phyloP scores from a whole-genome alignment of 208 protist genomes.

The Herpetomonas muscarum region DNA sequence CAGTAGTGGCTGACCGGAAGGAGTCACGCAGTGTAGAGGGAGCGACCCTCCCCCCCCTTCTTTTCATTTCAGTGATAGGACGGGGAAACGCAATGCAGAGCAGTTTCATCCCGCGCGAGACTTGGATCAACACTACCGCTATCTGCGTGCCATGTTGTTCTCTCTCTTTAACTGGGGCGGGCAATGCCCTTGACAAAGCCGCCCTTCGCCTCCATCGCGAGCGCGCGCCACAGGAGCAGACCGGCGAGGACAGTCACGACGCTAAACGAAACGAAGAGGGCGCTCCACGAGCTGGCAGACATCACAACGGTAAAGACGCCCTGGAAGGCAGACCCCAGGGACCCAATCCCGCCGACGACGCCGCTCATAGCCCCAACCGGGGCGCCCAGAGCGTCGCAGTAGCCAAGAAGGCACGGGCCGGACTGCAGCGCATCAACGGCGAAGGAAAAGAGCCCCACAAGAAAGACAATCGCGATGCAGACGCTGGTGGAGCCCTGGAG shows the following conservation, averaged over 20 bases:
- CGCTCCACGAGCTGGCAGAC: slow-evolving; percentile 21
- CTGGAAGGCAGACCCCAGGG: slow-evolving; percentile 30
- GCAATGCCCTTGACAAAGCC: background rate
- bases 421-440: slow-evolving; percentile 28
- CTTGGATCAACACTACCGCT: too few relatives aligned
- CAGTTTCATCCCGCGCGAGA: too few relatives aligned
- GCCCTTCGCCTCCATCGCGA: background rate
- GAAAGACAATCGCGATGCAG: slow-evolving; percentile 6
- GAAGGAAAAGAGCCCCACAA: slow-evolving; percentile 40
- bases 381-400: slow-evolving; percentile 7
- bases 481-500: slow-evolving; percentile 6
- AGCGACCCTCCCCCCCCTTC: too few relatives aligned
- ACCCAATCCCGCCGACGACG: slow-evolving; percentile 38
- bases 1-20: too few relatives aligned
- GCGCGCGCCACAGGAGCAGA: slow-evolving; percentile 8
- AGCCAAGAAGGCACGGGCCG: slow-evolving; percentile 22
- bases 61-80: too few relatives aligned
- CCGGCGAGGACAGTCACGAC: slow-evolving; percentile 15
- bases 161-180: background rate
- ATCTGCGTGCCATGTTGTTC: too few relatives aligned
- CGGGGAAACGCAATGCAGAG: too few relatives aligned
- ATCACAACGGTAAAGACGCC: slow-evolving; percentile 23
- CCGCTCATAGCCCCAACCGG: slow-evolving; percentile 21
- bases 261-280: slow-evolving; percentile 21
- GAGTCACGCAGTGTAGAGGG: too few relatives aligned